Base-by-base conservation (phyloP, 2,329 filamentous ascomycete species). In the Cladosporium cucumerinum region DNA sequence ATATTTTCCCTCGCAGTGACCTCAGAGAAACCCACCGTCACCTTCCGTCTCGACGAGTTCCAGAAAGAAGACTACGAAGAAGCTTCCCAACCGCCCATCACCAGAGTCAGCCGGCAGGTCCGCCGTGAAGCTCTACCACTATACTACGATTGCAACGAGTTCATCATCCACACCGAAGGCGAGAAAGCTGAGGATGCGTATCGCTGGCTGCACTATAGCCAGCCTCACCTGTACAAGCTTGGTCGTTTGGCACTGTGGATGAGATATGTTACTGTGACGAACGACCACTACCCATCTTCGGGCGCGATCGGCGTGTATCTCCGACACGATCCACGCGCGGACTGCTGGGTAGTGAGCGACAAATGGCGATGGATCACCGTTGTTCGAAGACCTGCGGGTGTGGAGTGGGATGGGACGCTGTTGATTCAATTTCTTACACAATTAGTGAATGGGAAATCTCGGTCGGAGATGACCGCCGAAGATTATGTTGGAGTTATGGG, bases 121-220 rank as follows among this genome's bases (percentile, higher is more conserved):
- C 70, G 74, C 8, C 48, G 36, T 2, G 74, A 76, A 65, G 67
- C 58, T 7, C 58, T 75, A 10, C 72, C 73, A 2, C 43, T 74
- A 0, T 75, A 67, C 66, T 76, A 73, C 65, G 68, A 68, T 46
- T 65, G 61, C 66, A 74, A 75, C 58, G 61, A 66, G 34, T 74
- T 75, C 65, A 65, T 74, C 23, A 57, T 76, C 2, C 72, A 74
- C 64, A 73, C 72, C 11, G 72, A 75, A 63, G 69, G 63, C n/a
- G 39, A 65, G 36, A 73, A 73, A 67, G 67, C 67, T 26, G 65
- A 69, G 12, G 71, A 75, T 30, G 69, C 69, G 2, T 58, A 59
- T n/a, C 51, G 54, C 8, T 76, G 74, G 74, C 65, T 74, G 12
- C 39, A 55, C 4, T 64, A 67, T 48, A 72, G 70, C 54, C 64